Evolutionary conservation across 805 yeast genomes (phyloP).

Genomic region (Candida oleophila): DNA sequence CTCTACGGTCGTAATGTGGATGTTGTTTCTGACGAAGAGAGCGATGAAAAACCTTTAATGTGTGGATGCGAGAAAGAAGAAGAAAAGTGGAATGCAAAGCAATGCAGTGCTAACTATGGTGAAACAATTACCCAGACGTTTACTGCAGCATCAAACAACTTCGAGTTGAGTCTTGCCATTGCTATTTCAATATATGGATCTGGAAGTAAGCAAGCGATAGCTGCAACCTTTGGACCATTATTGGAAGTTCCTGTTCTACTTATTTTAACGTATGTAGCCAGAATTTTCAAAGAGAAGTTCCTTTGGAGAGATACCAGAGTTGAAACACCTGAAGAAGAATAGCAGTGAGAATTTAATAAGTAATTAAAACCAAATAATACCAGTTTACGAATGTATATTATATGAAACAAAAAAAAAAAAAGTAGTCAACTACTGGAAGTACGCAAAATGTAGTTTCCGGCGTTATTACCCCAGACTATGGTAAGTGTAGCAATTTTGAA

Average conservation of each 20-base stretch:
- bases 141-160: constrained; percentile 59
- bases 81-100: constrained; percentile 27
- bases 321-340: too few relatives aligned
- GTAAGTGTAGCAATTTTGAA: too few relatives aligned
- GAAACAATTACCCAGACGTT: constrained; percentile 50
- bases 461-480: too few relatives aligned
- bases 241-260: constrained; percentile 57
- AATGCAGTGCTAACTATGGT: constrained; percentile 33
- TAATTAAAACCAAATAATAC: too few relatives aligned
- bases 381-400: too few relatives aligned
- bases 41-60: constrained; percentile 15
- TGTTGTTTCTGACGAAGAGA: constrained; percentile 2
- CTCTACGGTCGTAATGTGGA: constrained; percentile 1
- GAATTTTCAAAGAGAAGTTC: constrained; percentile 25
- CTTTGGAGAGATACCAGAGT: too few relatives aligned
- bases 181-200: constrained; percentile 53
- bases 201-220: constrained; percentile 52
- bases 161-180: constrained; percentile 55
- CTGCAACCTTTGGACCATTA: constrained; percentile 60
- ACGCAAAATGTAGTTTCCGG: too few relatives aligned
- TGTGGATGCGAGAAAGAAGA: constrained; percentile 40
- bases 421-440: too few relatives aligned
- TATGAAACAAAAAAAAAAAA: too few relatives aligned
- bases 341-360: too few relatives aligned
- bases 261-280: constrained; percentile 35